A percentile compares a stretch with the other conserved stretches of the same genome.
Evolutionary conservation across 768 basidiomycete species (phyloP).

Genomic region (Boletus reticuloceps): DNA sequence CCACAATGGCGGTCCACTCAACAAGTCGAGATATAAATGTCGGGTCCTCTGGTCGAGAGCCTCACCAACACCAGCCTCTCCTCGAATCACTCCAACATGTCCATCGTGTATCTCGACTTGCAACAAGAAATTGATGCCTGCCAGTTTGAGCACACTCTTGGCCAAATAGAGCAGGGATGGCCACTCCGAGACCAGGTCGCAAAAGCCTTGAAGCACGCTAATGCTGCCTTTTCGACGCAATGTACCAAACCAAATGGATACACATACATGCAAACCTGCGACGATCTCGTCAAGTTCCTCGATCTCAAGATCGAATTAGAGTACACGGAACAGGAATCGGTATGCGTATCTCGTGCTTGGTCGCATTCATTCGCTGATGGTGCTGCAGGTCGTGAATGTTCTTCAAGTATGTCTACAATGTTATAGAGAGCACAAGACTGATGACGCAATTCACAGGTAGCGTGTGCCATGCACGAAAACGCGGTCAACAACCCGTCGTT

Average conservation of each 20-base stretch:
- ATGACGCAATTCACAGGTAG: constrained; percentile 11
- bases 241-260: constrained; percentile 9
- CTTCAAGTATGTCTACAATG: constrained; percentile 16
- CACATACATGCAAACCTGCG: constrained; percentile 8
- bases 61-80: not conserved
- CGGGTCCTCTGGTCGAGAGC: not conserved
- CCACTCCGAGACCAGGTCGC: not conserved
- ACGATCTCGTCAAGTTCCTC: constrained; percentile 11
- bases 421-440: not conserved
- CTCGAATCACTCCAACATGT: constrained; percentile 2
- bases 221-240: constrained; percentile 15
- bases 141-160: not conserved
- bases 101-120: not conserved
- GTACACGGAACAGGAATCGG: constrained; percentile 9
- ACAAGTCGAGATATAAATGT: constrained; percentile 9
- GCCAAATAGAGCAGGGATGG: not conserved
- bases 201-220: constrained; percentile 6
- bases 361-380: not conserved
- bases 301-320: not conserved
- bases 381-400: constrained; percentile 12
- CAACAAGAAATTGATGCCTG: not conserved
- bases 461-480: constrained; percentile 25
- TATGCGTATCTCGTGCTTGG: not conserved
- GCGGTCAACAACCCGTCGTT: constrained; percentile 14
- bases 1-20: constrained; percentile 2